phyloP scores from a whole-genome alignment of 805 yeast species.

The Saturnispora hagleri region DNA sequence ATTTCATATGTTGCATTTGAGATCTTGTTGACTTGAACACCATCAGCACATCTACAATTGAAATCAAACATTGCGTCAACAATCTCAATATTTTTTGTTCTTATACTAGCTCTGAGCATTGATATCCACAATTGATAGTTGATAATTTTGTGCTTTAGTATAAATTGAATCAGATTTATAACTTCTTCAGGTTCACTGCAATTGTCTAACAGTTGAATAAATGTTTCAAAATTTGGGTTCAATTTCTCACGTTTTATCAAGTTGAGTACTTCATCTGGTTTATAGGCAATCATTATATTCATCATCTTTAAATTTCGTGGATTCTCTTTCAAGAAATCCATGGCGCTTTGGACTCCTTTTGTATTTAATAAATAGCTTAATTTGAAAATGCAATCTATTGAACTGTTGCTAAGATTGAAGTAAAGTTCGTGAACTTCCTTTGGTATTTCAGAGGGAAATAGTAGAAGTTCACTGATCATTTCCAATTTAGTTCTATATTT shows the following conservation, averaged over 20 bases:
- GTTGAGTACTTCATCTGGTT: background rate
- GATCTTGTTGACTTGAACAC: background rate
- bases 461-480: background rate
- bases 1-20: slow-evolving; percentile 2
- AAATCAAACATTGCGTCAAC: slow-evolving; percentile 5
- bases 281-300: slow-evolving; percentile 2
- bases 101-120: slow-evolving; percentile 1
- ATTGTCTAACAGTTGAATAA: background rate
- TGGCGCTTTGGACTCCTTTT: background rate
- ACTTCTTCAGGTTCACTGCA: background rate
- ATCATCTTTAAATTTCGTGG: slow-evolving; percentile 5
- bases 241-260: background rate
- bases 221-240: slow-evolving; percentile 1
- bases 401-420: background rate
- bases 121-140: background rate
- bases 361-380: background rate
- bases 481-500: background rate
- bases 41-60: background rate
- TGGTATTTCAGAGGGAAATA: background rate
- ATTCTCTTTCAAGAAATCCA: background rate
- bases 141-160: background rate
- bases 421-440: background rate
- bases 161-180: slow-evolving; percentile 1
- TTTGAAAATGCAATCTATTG: background rate
- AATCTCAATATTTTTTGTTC: background rate